phyloP scores from a whole-genome alignment of 2,329 filamentous ascomycete species.

The Aspergillus pseudoglaucus region DNA sequence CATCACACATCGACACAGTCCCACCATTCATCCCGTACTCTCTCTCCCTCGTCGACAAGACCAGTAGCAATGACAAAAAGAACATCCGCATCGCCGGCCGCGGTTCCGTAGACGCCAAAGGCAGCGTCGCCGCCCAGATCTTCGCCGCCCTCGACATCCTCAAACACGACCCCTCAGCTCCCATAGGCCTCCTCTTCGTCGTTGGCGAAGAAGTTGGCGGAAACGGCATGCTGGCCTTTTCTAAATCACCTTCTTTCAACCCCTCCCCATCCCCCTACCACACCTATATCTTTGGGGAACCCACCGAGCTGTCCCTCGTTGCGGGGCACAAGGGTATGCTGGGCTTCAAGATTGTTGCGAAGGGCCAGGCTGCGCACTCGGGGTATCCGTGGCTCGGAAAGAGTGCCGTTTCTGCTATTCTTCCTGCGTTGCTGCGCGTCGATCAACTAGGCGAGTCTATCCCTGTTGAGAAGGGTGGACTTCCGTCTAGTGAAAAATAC shows the following conservation, averaged over 20 bases:
- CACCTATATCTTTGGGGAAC: slow-evolving; percentile 84
- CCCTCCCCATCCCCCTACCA: slow-evolving; percentile 46
- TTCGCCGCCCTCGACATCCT: slow-evolving; percentile 43
- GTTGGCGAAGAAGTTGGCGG: slow-evolving; percentile 80
- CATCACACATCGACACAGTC: slow-evolving; percentile 75
- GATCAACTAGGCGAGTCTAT: slow-evolving; percentile 49
- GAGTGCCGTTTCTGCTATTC: slow-evolving; percentile 74
- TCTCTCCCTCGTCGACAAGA: slow-evolving; percentile 40
- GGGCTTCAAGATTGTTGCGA: slow-evolving; percentile 59
- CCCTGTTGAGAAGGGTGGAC: slow-evolving; percentile 43
- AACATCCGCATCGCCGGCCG: slow-evolving; percentile 38
- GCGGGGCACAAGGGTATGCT: slow-evolving; percentile 86
- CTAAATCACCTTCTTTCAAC: slow-evolving; percentile 42
- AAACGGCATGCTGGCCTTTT: slow-evolving; percentile 65
- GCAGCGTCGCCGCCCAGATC: slow-evolving; percentile 39
- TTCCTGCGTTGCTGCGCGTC: slow-evolving; percentile 63
- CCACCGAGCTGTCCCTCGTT: slow-evolving; percentile 80
- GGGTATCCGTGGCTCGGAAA: slow-evolving; percentile 88
- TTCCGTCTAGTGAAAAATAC: slow-evolving; percentile 70
- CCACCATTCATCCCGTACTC: slow-evolving; percentile 44
- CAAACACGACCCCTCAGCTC: slow-evolving; percentile 27
- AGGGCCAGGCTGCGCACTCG: slow-evolving; percentile 75
- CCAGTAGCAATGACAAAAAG: slow-evolving; percentile 6
- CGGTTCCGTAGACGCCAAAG: slow-evolving; percentile 43
- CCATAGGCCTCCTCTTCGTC: slow-evolving; percentile 52